A percentile compares a stretch with the other conserved stretches of the same genome.
These are phyloP conservation scores for Oldenlandia corymbosa DNA, from an alignment of 257 asterid species.

Conservation along the genomic window DNA sequence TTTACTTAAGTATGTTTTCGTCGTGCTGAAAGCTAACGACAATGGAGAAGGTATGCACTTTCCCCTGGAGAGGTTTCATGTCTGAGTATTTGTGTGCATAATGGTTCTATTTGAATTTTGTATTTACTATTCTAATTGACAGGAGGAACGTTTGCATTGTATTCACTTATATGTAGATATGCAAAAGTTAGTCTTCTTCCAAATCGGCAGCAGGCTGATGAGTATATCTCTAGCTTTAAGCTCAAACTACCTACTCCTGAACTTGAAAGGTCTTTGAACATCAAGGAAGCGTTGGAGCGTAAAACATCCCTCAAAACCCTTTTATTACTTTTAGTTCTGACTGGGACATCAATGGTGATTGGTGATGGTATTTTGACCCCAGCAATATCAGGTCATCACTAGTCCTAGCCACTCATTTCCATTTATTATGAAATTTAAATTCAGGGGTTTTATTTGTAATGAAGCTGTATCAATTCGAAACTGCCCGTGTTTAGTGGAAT, in stretches of 20 bases:
- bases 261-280: conserved; percentile 74
- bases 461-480: too few relatives aligned
- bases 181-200: conserved; percentile 64
- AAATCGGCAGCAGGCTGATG: conserved; percentile 54
- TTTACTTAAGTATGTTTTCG: conserved; percentile 68
- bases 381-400: conserved; percentile 73
- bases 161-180: conserved; percentile 62
- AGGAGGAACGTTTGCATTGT: conserved; percentile 81
- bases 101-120: conserved; percentile 18
- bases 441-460: background rate
- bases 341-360: conserved; percentile 90
- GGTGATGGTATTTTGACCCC: conserved; percentile 97
- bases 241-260: conserved; percentile 46
- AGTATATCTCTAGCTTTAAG: conserved; percentile 45
- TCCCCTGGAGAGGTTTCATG: conserved; percentile 5
- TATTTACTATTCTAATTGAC: conserved; percentile 13
- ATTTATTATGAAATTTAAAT: background rate
- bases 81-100: background rate
- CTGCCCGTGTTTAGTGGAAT: background rate
- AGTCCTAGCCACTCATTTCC: conserved; percentile 2
- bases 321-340: conserved; percentile 72
- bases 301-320: conserved; percentile 46
- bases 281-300: conserved; percentile 51
- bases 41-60: conserved; percentile 79
- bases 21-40: conserved; percentile 88